Conservation (phyloP, 2,329 filamentous ascomycete species). For the Ophiostoma triangulosporum region DNA sequence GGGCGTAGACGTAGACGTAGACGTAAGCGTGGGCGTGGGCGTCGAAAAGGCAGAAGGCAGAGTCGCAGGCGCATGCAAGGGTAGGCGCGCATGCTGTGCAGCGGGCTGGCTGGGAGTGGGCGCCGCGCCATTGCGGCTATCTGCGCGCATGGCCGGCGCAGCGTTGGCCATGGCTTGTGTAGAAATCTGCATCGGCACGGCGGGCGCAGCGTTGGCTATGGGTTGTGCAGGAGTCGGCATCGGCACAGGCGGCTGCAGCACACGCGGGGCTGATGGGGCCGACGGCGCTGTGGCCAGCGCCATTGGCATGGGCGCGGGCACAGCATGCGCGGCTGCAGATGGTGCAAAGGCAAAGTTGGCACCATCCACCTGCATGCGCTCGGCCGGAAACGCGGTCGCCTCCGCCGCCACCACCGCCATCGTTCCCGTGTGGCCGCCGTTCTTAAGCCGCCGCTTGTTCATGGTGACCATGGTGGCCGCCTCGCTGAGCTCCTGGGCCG, state of each 20-base stretch:
- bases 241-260: neutral
- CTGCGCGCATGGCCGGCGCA: neutral
- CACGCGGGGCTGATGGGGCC: neutral
- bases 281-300: neutral
- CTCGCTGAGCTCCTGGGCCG: slow-evolving; percentile 44
- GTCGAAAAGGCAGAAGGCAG: neutral
- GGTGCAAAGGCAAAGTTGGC: neutral
- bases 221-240: neutral
- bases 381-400: neutral
- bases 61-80: no score
- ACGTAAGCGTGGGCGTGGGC: neutral
- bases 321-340: neutral
- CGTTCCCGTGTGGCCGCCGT: neutral
- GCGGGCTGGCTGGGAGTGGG: no score
- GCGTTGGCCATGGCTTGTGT: neutral
- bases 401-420: neutral
- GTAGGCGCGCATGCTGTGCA: no score
- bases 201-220: neutral
- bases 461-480: slow-evolving; percentile 29
- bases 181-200: slow-evolving; percentile 4
- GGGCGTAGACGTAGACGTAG: neutral
- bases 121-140: neutral
- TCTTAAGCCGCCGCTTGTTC: slow-evolving; percentile 6
- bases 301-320: neutral
- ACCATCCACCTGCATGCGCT: slow-evolving; percentile 1